Base-by-base conservation (phyloP, 345 rosid genomes). In the Melastoma malabathricum region DNA sequence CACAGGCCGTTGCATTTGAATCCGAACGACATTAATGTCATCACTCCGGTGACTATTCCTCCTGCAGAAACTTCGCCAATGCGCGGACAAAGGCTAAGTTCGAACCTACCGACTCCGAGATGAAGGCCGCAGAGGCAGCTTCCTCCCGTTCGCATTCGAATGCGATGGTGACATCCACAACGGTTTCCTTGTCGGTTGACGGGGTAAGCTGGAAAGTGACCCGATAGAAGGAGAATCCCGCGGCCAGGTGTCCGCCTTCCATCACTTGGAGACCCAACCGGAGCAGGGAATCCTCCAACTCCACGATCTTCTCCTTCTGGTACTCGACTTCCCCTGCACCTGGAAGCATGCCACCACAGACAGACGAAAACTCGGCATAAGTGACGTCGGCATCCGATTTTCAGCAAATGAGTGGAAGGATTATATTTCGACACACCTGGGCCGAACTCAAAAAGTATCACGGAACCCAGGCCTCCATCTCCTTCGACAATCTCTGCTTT, bases 221-320 rank as follows among this genome's bases (percentile, higher is more conserved):
- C 45, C 18, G 63, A 50, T 61, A 69, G 20, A 48, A 54, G 31
- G 66, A 63, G 52, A 75, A 72, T 6, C 68, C 72, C 13, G 29
- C 64, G 38, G 56, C 48, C 12, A 72, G 73, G 48, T 64, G 68
- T 7, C 77, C 71, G 47, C 75, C 73, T 66, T 66, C 72, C 4
- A 64, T 51, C 12, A 71, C 77, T 48, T 66, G 54, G 18, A 72
- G 16, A 4, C 63, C 57, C 10, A 68, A 31, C 57, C 56, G 45
- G 50, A 63, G 72, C 54, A 10, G 1, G 12, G 55, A 47, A 7
- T 69, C 73, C 7, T 72, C 65, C 10, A 69, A 47, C 39, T 68
- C 75, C n/a, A 59, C 54, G 0, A 69, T 57, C 54, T 57, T 61
- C 54, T 75, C 77, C 61, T 68, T 75, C 58, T 75, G 73, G 45